These are phyloP conservation scores for Claviceps capensis DNA, from an alignment of 2,329 filamentous ascomycete genomes.

Conservation along the genomic window DNA sequence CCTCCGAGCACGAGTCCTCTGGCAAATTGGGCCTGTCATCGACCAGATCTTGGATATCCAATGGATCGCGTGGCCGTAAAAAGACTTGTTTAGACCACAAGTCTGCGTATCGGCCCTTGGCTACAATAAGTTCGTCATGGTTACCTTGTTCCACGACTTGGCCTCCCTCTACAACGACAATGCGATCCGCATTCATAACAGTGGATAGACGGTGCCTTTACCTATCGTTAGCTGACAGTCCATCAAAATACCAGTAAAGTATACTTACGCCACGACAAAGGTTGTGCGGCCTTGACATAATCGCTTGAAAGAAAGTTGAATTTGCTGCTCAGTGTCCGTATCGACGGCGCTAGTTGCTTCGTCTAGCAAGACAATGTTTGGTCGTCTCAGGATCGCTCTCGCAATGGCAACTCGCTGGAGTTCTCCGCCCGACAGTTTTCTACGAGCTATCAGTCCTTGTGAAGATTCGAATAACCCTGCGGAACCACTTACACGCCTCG, in stretches of 20 bases:
- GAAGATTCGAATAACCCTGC: neutral
- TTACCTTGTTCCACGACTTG: constrained; percentile 49
- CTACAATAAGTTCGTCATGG: constrained; percentile 43
- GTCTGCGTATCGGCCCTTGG: constrained; percentile 48
- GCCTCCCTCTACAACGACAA: constrained; percentile 51
- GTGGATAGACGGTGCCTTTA: constrained; percentile 53
- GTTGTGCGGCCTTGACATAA: constrained; percentile 50
- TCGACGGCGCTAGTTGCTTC: constrained; percentile 38
- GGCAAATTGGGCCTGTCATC: constrained; percentile 14
- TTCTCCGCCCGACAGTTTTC: constrained; percentile 44
- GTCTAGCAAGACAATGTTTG: constrained; percentile 25
- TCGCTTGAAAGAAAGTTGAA: constrained; percentile 45
- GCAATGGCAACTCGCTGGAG: constrained; percentile 36
- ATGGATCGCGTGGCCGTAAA: constrained; percentile 30
- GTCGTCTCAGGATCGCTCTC: constrained; percentile 18
- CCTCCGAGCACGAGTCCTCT: constrained; percentile 24
- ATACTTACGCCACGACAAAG: constrained; percentile 47
- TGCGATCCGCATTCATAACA: constrained; percentile 54
- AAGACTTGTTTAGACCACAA: constrained; percentile 53
- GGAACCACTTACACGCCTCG: constrained; percentile 29
- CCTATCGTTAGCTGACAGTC: constrained; percentile 4
- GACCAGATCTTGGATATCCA: constrained; percentile 2
- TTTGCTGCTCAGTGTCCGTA: constrained; percentile 39
- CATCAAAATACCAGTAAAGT: no score
- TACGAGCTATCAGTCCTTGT: constrained; percentile 14